Percentiles rank a stretch among this genome's conserved stretches.
These are phyloP conservation scores for Neopestalotiopsis clavispora DNA, from an alignment of 2,329 filamentous ascomycete species.

Conservation along the genomic window DNA sequence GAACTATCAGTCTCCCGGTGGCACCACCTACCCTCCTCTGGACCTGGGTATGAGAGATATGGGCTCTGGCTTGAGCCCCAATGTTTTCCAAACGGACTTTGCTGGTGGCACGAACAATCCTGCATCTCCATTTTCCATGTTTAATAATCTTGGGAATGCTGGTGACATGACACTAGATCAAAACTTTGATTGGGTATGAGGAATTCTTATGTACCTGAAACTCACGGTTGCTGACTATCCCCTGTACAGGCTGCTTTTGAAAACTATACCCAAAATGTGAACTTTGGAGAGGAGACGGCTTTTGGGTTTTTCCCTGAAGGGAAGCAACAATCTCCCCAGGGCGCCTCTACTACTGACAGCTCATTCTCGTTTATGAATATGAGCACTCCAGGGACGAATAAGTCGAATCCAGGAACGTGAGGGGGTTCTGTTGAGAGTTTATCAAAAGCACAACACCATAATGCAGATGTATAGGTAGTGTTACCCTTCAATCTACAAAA, in stretches of 20 bases:
- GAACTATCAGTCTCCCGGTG: conserved; percentile 42
- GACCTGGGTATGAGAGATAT: conserved; percentile 41
- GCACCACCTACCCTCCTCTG: conserved; percentile 46
- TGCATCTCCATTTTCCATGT: conserved; percentile 58
- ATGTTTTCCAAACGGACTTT: conserved; percentile 40
- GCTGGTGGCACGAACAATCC: conserved; percentile 38
- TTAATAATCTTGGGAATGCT: conserved; percentile 46
- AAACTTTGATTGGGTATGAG: conserved; percentile 64
- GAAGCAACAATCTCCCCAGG: conserved; percentile 24
- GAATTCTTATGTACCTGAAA: conserved; percentile 29
- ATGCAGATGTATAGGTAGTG: conserved; percentile 5
- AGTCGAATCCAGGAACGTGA: conserved; percentile 9
- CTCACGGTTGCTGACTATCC: not conserved
- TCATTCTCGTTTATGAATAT: conserved; percentile 36
- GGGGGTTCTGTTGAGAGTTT: not conserved
- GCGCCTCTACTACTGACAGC: conserved; percentile 32
- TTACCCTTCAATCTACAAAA: conserved; percentile 2
- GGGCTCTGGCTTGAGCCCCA: conserved; percentile 39
- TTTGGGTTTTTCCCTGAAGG: conserved; percentile 53
- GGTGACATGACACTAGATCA: conserved; percentile 50
- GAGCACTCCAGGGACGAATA: conserved; percentile 26
- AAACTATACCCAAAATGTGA: conserved; percentile 60
- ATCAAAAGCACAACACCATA: not conserved
- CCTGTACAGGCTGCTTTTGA: conserved; percentile 56
- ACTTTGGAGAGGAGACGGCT: conserved; percentile 55